Evolutionary conservation across 495 filamentous ascomycete genomes (phyloP), one percentile per base, ranked within the genome.

Genomic region (Umbilicaria muhlenbergii): DNA sequence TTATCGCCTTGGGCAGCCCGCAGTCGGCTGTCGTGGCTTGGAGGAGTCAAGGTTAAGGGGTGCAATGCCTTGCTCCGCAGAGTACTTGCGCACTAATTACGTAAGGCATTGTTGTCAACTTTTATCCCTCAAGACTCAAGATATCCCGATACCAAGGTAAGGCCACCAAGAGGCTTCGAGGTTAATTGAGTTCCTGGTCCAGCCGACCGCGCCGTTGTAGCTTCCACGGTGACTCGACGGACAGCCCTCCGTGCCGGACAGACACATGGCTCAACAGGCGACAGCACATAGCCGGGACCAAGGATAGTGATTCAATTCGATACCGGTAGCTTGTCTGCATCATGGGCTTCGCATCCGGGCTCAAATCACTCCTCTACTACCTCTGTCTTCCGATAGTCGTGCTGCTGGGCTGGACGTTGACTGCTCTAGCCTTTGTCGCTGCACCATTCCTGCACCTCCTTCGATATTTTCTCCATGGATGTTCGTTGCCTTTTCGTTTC

Each of bases 371-470:
- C 11, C 48, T 67, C 33, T 60, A 58, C 43, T 61, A 63, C 47
- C 37, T 67, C 19, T 19, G 47, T 7, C 65, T 57, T 44, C 60
- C 69, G 3, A 32, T 73, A 8, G 48, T 57, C 32, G 58, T 58
- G 39, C 21, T 63, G 7, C 19, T 61, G 32, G 42, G 32, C n/a
- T 17, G 39, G 11, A 32, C 49, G n/a, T 34, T 49, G 12, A 45
- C 37, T 12, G 36, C 62, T 4, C 47, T 70, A 13, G 48, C 49
- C 13, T 51, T 58, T 36, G 46, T 68, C 36, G 57, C 63, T 21
- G 50, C 63, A 15, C 70, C 76, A 32, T 57, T 74, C 46, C 40
- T 77, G 37, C 60, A 65, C 44, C 46, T 72, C 15, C 58, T 57
- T 19, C 55, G 51, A 34, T 58, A 54, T 32, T 40, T 63, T 19